Conservation (phyloP, 2,329 filamentous ascomycete genomes). For the Curvularia verruculosa region DNA sequence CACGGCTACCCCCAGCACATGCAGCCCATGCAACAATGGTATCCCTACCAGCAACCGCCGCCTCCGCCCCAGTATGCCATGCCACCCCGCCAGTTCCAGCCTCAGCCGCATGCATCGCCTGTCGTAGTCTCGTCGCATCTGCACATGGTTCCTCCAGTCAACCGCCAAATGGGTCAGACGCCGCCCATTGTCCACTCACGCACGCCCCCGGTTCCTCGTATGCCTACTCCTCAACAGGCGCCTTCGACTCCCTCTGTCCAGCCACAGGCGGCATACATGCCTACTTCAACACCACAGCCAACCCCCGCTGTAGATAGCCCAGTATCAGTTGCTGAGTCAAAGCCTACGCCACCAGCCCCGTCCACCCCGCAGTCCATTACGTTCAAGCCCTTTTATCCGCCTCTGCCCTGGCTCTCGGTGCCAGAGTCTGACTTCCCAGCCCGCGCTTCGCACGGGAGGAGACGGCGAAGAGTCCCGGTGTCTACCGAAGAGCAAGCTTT, state of each 20-base stretch:
- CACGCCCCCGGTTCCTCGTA: conserved; percentile 43
- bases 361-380: conserved; percentile 33
- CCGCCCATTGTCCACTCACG: conserved; percentile 47
- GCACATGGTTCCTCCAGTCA: conserved; percentile 51
- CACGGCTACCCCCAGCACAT: conserved; percentile 49
- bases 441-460: conserved; percentile 54
- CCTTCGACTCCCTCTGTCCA: conserved; percentile 47
- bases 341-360: conserved; percentile 21
- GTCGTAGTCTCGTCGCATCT: conserved; percentile 56
- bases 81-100: conserved; percentile 48
- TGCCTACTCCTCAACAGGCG: conserved; percentile 38
- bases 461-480: conserved; percentile 52
- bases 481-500: conserved; percentile 48
- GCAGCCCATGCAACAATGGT: conserved; percentile 49
- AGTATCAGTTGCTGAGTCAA: conserved; percentile 26
- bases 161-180: conserved; percentile 46
- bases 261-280: conserved; percentile 41
- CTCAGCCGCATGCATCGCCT: conserved; percentile 50
- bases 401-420: conserved; percentile 66
- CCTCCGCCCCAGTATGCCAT: conserved; percentile 45
- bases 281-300: conserved; percentile 43
- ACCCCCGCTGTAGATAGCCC: conserved; percentile 39
- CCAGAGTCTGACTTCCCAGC: conserved; percentile 61
- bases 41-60: conserved; percentile 48
- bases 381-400: conserved; percentile 57